Percentiles rank a stretch among this genome's conserved stretches.
Conservation (phyloP, 2,329 filamentous ascomycete genomes). For the Aspergillus spinulosporus region DNA sequence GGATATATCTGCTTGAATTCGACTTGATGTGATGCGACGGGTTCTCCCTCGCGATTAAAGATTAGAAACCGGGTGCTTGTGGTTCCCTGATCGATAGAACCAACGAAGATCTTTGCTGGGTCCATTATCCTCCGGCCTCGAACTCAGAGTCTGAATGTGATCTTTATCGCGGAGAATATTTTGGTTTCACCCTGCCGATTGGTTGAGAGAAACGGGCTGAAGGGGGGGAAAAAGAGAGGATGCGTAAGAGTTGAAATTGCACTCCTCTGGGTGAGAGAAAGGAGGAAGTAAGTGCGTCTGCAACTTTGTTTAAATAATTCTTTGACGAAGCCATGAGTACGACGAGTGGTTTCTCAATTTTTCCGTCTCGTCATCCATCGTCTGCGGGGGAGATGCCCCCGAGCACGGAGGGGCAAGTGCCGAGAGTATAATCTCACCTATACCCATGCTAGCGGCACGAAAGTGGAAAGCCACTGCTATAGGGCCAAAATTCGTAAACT, state of each 20-base stretch:
- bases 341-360: conserved; percentile 14
- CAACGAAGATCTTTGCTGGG: conserved; percentile 60
- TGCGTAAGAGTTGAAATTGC: neutral
- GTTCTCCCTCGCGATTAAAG: conserved; percentile 75
- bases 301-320: conserved; percentile 7
- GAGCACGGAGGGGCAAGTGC: conserved; percentile 6
- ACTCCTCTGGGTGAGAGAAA: neutral
- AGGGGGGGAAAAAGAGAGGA: neutral
- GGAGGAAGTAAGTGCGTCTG: neutral
- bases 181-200: neutral
- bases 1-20: conserved; percentile 84
- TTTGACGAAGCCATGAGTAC: neutral
- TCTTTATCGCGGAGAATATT: neutral
- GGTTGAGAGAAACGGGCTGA: neutral
- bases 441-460: conserved; percentile 4
- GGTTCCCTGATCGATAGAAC: conserved; percentile 87
- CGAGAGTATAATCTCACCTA: conserved; percentile 9
- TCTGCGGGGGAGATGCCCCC: conserved; percentile 13
- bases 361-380: conserved; percentile 11
- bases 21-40: conserved; percentile 78
- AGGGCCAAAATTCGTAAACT: neutral
- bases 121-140: conserved; percentile 23
- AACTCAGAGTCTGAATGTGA: neutral
- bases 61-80: conserved; percentile 90
- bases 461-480: neutral